A percentile compares a stretch with the other conserved stretches of the same genome.
These are phyloP conservation scores for Flaveria robusta DNA, from an alignment of 129 eudicot genomes.

Conservation along the genomic window DNA sequence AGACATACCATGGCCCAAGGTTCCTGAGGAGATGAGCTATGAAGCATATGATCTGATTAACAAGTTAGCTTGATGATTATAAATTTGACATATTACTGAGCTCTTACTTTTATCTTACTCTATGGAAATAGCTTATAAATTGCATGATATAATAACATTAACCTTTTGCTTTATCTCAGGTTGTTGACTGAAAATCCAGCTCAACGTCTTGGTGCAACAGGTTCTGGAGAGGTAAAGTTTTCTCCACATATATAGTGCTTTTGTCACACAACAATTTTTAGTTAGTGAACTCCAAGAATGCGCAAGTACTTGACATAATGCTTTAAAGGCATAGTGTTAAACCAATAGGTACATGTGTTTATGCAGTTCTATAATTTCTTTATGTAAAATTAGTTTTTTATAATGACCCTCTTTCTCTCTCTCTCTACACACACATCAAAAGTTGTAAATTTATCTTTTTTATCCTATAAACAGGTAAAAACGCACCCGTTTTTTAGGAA, in stretches of 20 bases:
- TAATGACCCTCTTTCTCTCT: not conserved
- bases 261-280: not conserved
- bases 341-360: not conserved
- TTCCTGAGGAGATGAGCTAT: constrained; percentile 90
- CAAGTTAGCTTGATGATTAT: constrained; percentile 59
- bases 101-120: not conserved
- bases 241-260: not conserved
- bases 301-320: not conserved
- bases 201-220: constrained; percentile 91
- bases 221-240: constrained; percentile 74
- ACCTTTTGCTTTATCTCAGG: constrained; percentile 41
- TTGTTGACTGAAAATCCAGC: constrained; percentile 81
- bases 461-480: constrained; percentile 60
- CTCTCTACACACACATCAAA: not conserved
- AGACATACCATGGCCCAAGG: constrained; percentile 95
- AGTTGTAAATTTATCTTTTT: not conserved
- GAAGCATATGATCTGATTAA: constrained; percentile 83
- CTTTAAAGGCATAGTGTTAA: not conserved
- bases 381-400: not conserved
- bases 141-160: constrained; percentile 6
- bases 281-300: not conserved
- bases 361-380: not conserved
- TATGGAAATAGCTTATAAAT: not conserved
- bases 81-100: not conserved
- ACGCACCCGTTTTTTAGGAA: constrained; percentile 70